Base-by-base conservation (phyloP, 495 filamentous ascomycete genomes). In the Daldinia childiae region DNA sequence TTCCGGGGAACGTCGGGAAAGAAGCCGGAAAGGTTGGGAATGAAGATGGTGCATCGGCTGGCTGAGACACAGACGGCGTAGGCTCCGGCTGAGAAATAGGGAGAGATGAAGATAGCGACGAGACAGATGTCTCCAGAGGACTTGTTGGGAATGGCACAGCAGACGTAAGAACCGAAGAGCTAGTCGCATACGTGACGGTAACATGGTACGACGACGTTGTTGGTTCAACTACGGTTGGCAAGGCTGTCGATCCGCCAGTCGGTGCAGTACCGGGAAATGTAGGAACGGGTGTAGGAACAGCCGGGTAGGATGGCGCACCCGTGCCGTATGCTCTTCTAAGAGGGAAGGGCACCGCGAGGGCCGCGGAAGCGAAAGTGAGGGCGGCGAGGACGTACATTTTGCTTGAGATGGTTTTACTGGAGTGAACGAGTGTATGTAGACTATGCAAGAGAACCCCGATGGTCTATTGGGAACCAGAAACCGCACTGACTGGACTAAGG, bases 331-430 rank as follows among this genome's bases (percentile, higher is more conserved):
- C 50, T 41, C 62, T 61, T 32, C 58, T 48, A 17, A 64, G 36
- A 6, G 41, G 56, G 62, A 64, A 68, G 5, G 71, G 71, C 17
- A 56, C 71, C 65, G 71, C 71, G 24, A 69, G 57, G 52, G 65
- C 71, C 15, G 57, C 62, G 41, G 71, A 66, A 65, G 62, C 61
- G 36, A 73, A 41, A 54, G 71, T 59, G 57, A 73, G 61, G 45
- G 48, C 66, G 26, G 60, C 52, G 71, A 72, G 36, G 64, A 68
- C 68, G 45, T 69, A 26, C 71, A 73, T 73, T 3, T 21, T 36
- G 34, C 34, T 67, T 52, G 21, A 48, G 34, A 21, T 55, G 50
- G 51, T 2, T 43, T 60, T 57, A 50, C 24, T 59, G 58, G 41
- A 43, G 48, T 39, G 62, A 73, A 39, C 29, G 71, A 73, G 41